Base-by-base conservation (phyloP, 495 filamentous ascomycete species). In the Aspergillus homomorphus region DNA sequence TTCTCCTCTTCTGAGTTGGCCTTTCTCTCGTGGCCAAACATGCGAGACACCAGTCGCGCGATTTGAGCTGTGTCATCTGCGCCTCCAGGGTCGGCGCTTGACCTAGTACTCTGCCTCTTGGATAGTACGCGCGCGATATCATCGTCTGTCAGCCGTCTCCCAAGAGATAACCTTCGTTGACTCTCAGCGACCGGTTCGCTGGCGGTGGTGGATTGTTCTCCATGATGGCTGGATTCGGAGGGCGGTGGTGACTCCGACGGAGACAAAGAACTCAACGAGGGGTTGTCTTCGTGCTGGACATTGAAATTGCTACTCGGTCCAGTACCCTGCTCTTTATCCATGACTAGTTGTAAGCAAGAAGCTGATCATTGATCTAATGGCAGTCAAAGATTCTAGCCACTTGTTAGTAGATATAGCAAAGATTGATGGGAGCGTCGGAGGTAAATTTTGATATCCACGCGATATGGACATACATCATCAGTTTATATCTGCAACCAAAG, bases 1-100 rank as follows among this genome's bases (percentile, higher is more conserved):
- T 87, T 83, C 67, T 89, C 87, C 64, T 89, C 88, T 55, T 88
- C 81, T 0, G 84, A 87, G 8, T 82, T 69, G 18, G 77, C 80
- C 58, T 86, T 82, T 28, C 87, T 73, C 44, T 82, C 77, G 45
- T 71, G 73, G 26, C 79, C 87, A 64, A 86, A 91, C 80, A 87
- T 88, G 1, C 81, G 78, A 19, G 84, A 86, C 61, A 89, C 80
- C 15, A 88, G 58, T 26, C 65, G 71, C 58, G 84, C 73, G 38
- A 89, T 82, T 65, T 87, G 84, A 16, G 73, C 79, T 63, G 76
- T 77, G 51, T 85, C 64, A 5, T 64, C 64, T 3, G 44, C 26
- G 45, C 84, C 82, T 19, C 79, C 75, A 23, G 69, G 61, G 14
- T 70, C 61, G 9, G 70, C 54, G 10, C 60, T 68, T 2, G 76